Conservation (phyloP, 306 rosid species). For the Gastrolobium villosum region DNA sequence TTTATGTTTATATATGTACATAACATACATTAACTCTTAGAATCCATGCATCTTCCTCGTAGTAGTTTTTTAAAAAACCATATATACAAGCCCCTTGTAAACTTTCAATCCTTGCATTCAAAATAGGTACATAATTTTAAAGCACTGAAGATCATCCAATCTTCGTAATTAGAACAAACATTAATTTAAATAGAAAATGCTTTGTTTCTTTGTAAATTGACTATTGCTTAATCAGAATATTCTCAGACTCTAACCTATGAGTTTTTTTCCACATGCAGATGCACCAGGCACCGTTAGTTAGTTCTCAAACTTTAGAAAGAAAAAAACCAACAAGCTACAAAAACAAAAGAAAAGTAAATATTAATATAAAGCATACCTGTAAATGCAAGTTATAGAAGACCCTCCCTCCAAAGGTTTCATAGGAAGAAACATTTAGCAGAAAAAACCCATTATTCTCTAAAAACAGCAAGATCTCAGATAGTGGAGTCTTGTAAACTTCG, state of each 20-base stretch:
- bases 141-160: background rate
- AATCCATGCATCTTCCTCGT: background rate
- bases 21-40: background rate
- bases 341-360: background rate
- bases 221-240: conserved; percentile 29
- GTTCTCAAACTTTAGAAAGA: background rate
- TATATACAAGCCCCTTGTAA: background rate
- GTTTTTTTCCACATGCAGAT: conserved; percentile 13
- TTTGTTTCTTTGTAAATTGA: conserved; percentile 42
- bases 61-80: background rate
- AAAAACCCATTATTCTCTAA: conserved; percentile 61
- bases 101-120: background rate
- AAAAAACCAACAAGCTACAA: background rate
- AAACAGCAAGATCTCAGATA: conserved; percentile 59
- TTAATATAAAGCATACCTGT: conserved; percentile 46
- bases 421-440: conserved; percentile 69
- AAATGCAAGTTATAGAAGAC: conserved; percentile 66
- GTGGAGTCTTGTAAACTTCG: conserved; percentile 23
- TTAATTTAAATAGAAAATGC: conserved; percentile 16
- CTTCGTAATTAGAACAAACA: background rate
- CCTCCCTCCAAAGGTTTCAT: conserved; percentile 63
- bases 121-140: conserved; percentile 2
- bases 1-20: background rate
- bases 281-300: background rate
- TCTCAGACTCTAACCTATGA: conserved; percentile 40